Base-by-base conservation (phyloP, 306 rosid genomes). In the Castanopsis chinensis region DNA sequence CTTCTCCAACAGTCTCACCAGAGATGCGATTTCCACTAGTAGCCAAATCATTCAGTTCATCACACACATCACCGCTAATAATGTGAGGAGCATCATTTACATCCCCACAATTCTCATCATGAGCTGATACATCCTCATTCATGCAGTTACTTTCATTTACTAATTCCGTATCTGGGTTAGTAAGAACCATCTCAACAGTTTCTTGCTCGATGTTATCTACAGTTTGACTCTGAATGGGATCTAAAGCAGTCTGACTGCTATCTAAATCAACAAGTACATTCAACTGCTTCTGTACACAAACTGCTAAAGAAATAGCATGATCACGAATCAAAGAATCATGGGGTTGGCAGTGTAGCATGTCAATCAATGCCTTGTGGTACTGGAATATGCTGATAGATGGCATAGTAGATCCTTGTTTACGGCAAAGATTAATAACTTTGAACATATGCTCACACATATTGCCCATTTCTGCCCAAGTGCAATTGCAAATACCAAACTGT, bases 381-480 rank as follows among this genome's bases (percentile, higher is more conserved):
- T 91, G 97, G 53, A 84, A 85, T 71, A 91, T 69, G 79, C 91
- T 87, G 70, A 90, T 78, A 60, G 98, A 94, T 30, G 94, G 92
- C 23, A 41, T 45, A 58, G 71, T 74, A 12, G 85, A 82, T 68
- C 89, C 84, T 78, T 76, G 81, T 81, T 79, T 86, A 19, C 87
- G 88, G 51, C 80, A 83, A 60, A 90, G 9, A 35, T 79, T 84
- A 76, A 85, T 83, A 76, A 87, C 97, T 88, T 94, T 92, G 64
- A 90, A 75, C 71, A 86, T 81, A 80, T 92, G 98, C 88, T 91
- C 98, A 77, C 98, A 92, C 32, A 94, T 80, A 85, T 92, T 91
- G 71, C 98, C 97, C 77, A 77, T 84, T 83, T 82, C 90, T 25
- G 98, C 93, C 35, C 98, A 92, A 72, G 83, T 78, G 86, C 98